Conservation (phyloP, 495 filamentous ascomycete genomes). For the Annulohypoxylon bovei region DNA sequence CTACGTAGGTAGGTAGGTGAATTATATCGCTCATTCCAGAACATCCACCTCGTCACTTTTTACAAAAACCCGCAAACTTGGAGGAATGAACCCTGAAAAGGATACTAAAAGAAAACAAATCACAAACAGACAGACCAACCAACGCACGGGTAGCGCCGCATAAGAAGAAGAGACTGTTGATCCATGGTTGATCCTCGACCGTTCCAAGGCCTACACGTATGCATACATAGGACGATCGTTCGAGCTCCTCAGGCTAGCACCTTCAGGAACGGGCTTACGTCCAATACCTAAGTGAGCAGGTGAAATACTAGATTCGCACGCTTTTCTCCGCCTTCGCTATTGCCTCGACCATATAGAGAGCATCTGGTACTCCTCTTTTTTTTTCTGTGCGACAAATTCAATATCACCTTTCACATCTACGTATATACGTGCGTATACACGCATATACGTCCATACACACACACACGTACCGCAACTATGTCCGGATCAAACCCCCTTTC, state of each 20-base stretch:
- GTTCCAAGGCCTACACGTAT: slow-evolving; percentile 38
- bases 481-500: slow-evolving; percentile 26
- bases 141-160: slow-evolving; percentile 14
- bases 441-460: neutral
- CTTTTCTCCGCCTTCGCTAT: neutral
- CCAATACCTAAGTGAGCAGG: neutral
- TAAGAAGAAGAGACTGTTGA: slow-evolving; percentile 10
- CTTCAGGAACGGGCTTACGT: neutral
- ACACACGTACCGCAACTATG: slow-evolving; percentile 26
- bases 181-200: slow-evolving; percentile 32
- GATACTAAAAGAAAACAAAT: neutral
- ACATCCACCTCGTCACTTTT: slow-evolving; percentile 1
- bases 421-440: neutral
- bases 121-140: neutral
- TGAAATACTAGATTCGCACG: neutral
- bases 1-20: neutral
- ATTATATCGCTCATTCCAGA: slow-evolving; percentile 42
- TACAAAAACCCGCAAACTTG: slow-evolving; percentile 29
- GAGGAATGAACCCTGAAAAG: neutral
- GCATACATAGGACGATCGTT: slow-evolving; percentile 33
- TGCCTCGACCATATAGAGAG: neutral
- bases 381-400: too few species aligned
- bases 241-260: slow-evolving; percentile 4
- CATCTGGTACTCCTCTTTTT: neutral
- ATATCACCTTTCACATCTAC: too few species aligned